Conservation (phyloP, 306 rosid species). For the Vigna angularis region DNA sequence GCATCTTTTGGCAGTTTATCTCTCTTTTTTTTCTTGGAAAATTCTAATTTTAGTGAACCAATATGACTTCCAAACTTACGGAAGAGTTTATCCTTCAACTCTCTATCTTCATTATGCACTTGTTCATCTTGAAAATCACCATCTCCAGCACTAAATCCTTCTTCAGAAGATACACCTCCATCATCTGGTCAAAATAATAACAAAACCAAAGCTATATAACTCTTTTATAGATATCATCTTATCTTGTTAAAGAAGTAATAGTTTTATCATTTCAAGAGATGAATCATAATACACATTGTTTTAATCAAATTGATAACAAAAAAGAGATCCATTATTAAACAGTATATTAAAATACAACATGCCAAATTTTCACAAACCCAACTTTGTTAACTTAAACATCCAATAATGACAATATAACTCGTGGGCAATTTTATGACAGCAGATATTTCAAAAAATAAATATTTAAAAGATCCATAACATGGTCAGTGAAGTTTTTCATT, state of each 20-base stretch:
- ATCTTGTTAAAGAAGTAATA: neutral
- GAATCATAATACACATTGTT: neutral
- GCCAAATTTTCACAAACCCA: neutral
- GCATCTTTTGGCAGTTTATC: slow-evolving; percentile 97
- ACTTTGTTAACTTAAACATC: neutral
- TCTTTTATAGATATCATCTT: neutral
- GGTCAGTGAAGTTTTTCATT: too few relatives aligned
- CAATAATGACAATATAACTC: neutral
- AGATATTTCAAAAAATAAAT: too few relatives aligned
- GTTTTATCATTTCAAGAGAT: neutral
- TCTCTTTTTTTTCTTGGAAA: slow-evolving; percentile 89
- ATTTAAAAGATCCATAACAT: too few relatives aligned
- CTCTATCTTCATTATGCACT: slow-evolving; percentile 63
- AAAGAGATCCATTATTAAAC: neutral
- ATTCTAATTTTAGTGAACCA: slow-evolving; percentile 78
- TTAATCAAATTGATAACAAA: neutral
- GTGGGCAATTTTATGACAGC: neutral
- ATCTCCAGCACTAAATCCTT: slow-evolving; percentile 76
- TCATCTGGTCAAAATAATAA: slow-evolving; percentile 56
- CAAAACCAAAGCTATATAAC: slow-evolving; percentile 3
- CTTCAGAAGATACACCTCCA: slow-evolving; percentile 80
- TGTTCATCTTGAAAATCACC: slow-evolving; percentile 65
- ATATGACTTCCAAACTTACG: slow-evolving; percentile 89
- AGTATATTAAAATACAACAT: too few relatives aligned
- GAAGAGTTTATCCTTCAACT: slow-evolving; percentile 80